phyloP scores from a whole-genome alignment of 2,329 filamentous ascomycete species.

The Trichoderma atrobrunneum region DNA sequence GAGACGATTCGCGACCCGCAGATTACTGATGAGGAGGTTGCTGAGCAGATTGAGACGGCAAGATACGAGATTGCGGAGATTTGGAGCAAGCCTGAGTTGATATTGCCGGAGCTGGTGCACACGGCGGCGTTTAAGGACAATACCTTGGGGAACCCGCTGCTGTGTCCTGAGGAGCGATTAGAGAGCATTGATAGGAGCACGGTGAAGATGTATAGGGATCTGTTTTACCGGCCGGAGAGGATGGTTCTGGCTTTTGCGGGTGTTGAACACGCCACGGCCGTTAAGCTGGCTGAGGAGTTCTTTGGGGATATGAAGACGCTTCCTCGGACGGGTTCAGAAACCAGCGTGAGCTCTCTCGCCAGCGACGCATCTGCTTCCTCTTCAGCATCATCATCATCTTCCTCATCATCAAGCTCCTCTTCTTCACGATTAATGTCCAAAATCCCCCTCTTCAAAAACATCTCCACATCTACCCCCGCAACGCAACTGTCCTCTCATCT shows the following conservation, averaged over 20 bases:
- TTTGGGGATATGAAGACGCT: slow-evolving; percentile 84
- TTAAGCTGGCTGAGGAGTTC: slow-evolving; percentile 74
- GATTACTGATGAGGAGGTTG: slow-evolving; percentile 83
- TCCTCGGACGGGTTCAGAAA: slow-evolving; percentile 58
- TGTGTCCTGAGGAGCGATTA: slow-evolving; percentile 85
- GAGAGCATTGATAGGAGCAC: slow-evolving; percentile 68
- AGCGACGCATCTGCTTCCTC: slow-evolving; percentile 34
- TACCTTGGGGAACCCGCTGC: slow-evolving; percentile 86
- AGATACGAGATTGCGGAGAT: slow-evolving; percentile 96
- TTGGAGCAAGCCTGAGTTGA: slow-evolving; percentile 95
- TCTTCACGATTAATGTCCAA: slow-evolving; percentile 72
- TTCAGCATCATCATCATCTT: slow-evolving; percentile 23
- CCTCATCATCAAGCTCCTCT: slow-evolving; percentile 10
- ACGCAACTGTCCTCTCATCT: slow-evolving; percentile 54
- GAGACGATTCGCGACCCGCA: slow-evolving; percentile 87
- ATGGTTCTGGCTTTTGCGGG: slow-evolving; percentile 96
- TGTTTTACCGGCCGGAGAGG: slow-evolving; percentile 84
- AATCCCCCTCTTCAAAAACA: slow-evolving; percentile 85
- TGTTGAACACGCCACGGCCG: slow-evolving; percentile 76
- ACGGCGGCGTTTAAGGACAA: slow-evolving; percentile 96
- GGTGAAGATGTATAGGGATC: slow-evolving; percentile 73
- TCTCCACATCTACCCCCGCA: slow-evolving; percentile 70
- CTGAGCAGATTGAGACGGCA: slow-evolving; percentile 83
- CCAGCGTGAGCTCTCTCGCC: slow-evolving; percentile 44
- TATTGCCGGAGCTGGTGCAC: slow-evolving; percentile 91